Conservation (phyloP, 73 alveolate species). For the Diophrys appendiculata region DNA sequence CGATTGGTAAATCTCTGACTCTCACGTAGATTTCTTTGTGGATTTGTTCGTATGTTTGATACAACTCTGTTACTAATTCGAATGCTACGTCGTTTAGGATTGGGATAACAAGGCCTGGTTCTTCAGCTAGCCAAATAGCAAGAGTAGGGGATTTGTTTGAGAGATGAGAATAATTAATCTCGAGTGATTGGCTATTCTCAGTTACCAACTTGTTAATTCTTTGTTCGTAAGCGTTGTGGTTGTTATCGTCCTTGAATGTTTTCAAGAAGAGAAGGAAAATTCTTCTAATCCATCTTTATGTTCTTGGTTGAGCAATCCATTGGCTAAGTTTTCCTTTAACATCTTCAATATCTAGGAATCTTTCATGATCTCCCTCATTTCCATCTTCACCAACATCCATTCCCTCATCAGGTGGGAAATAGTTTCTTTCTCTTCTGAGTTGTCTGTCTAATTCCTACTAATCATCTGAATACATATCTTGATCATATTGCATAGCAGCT, state of each 20-base stretch:
- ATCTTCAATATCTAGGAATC: conserved; percentile 87
- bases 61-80: conserved; percentile 87
- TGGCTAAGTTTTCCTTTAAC: conserved; percentile 91
- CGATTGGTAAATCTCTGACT: conserved; percentile 90
- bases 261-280: conserved; percentile 81
- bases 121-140: conserved; percentile 97
- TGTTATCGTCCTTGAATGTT: conserved; percentile 79
- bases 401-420: conserved; percentile 27
- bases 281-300: conserved; percentile 86
- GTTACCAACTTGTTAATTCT: conserved; percentile 94
- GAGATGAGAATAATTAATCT: conserved; percentile 79
- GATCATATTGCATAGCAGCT: conserved; percentile 84
- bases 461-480: conserved; percentile 69
- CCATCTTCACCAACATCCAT: conserved; percentile 68
- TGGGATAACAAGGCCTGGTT: conserved; percentile 92
- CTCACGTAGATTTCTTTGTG: conserved; percentile 94
- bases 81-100: conserved; percentile 94
- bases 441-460: conserved; percentile 42
- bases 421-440: conserved; percentile 45
- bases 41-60: conserved; percentile 86
- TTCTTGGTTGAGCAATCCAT: conserved; percentile 94
- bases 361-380: conserved; percentile 84
- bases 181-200: conserved; percentile 91
- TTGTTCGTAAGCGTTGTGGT: conserved; percentile 80
- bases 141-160: conserved; percentile 74